Evolutionary conservation across 768 basidiomycete genomes (phyloP), one percentile per base, ranked within the genome.

Genomic region (Podaxis carcinomalis): DNA sequence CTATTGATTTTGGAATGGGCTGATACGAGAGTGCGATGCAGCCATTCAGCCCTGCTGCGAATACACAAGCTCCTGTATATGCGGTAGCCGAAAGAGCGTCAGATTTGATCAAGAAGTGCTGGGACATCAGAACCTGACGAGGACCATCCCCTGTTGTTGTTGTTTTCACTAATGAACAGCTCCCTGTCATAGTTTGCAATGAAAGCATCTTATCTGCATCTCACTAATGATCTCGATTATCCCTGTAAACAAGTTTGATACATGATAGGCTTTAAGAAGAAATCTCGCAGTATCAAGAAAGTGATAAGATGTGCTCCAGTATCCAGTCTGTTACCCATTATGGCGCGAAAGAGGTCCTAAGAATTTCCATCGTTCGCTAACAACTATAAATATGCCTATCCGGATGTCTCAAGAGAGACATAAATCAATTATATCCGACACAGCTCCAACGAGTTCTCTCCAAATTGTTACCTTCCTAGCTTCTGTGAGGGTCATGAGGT

Each of bases 381-480:
- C 32, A 80, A 69, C 77, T 79, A 13, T 16, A 40, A 11, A 40
- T 16, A 16, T 16, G 39, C 27, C 27, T 27, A 40, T 11, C 11
- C 16, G 25, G 50, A 35, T 28, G 23, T 6, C 2, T 3, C n/a
- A 16, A 51, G 46, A 4, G 27, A n/a, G 16, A 19, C 23, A 36
- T 64, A 72, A 77, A 52, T 78, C 77, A 57, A 73, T 77, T 72
- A 78, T 75, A 0, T 73, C 73, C 4, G 77, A 76, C 5, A 73
- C 77, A 57, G 76, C 77, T 11, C 77, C 77, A 16, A 76, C 76
- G 39, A 74, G 76, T 66, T 77, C 66, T 10, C 77, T 76, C 75
- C 75, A 78, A 9, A 78, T 77, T n/a, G 77, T 77, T 25, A 78
- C 76, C 35, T 67, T 71, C 14, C 77, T 77, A 50, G 52, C 16